phyloP scores from a whole-genome alignment of 2,329 filamentous ascomycete genomes.

The Xylariales sp. region DNA sequence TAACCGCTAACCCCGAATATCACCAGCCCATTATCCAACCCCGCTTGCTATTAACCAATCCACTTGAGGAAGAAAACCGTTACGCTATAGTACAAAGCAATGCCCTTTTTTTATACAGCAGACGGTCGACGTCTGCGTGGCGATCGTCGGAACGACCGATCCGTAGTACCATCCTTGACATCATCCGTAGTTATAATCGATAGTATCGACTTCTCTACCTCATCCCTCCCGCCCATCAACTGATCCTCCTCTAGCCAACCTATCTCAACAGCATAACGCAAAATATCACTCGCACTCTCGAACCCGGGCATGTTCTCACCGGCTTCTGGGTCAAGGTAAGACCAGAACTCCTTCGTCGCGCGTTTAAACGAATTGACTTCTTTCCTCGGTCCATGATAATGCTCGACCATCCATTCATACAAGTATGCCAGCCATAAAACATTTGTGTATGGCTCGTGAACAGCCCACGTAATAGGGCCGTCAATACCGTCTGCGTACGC shows the following conservation, averaged over 20 bases:
- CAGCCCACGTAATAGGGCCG: slow-evolving; percentile 65
- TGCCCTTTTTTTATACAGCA: slow-evolving; percentile 19
- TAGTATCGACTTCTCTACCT: slow-evolving; percentile 50
- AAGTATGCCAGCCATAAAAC: slow-evolving; percentile 74
- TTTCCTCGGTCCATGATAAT: slow-evolving; percentile 61
- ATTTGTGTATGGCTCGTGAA: slow-evolving; percentile 70
- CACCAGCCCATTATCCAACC: slow-evolving; percentile 8
- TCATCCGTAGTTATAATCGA: slow-evolving; percentile 45
- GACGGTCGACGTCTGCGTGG: slow-evolving; percentile 40
- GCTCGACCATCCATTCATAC: slow-evolving; percentile 62
- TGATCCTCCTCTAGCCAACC: slow-evolving; percentile 68
- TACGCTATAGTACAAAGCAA: slow-evolving; percentile 25
- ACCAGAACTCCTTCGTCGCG: slow-evolving; percentile 65
- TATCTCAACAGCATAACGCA: slow-evolving; percentile 67
- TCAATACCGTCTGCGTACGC: slow-evolving; percentile 60
- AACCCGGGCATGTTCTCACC: slow-evolving; percentile 62
- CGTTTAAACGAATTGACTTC: slow-evolving; percentile 60
- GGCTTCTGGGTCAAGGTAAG: slow-evolving; percentile 64
- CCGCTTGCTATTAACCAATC: slow-evolving; percentile 28
- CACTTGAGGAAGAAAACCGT: background rate
- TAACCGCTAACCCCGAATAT: slow-evolving; percentile 3
- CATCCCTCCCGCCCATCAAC: slow-evolving; percentile 54
- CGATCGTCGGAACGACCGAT: slow-evolving; percentile 42
- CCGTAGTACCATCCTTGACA: slow-evolving; percentile 27
- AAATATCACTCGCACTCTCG: slow-evolving; percentile 65